phyloP scores from a whole-genome alignment of 2,329 filamentous ascomycete genomes.

The Metarhizium sp. region DNA sequence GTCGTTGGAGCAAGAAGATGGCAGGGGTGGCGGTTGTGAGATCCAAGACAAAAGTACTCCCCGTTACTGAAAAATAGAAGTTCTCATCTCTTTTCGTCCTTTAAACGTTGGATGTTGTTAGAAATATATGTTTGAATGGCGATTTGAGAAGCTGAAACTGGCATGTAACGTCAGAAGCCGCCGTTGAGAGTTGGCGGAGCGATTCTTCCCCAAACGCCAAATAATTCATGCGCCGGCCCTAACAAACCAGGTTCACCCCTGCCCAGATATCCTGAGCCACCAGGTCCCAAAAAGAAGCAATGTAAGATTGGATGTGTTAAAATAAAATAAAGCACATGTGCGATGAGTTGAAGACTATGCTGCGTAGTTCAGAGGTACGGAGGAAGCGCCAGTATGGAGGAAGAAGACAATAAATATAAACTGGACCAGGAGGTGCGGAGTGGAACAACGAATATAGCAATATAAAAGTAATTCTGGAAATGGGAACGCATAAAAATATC shows the following conservation, averaged over 20 bases:
- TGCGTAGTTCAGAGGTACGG: neutral
- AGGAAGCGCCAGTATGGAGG: neutral
- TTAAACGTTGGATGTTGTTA: neutral
- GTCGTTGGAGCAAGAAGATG: neutral
- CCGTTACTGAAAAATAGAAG: neutral
- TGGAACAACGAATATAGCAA: neutral
- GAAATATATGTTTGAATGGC: neutral
- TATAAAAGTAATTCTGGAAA: neutral
- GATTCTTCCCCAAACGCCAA: neutral
- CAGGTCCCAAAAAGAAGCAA: neutral
- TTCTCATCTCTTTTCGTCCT: neutral
- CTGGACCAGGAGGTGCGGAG: neutral
- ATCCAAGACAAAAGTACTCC: neutral
- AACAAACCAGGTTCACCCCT: neutral
- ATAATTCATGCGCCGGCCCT: neutral
- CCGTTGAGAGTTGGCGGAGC: neutral
- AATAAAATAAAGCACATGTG: neutral
- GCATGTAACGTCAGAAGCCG: neutral
- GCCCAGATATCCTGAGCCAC: neutral
- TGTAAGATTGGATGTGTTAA: neutral
- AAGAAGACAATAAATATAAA: neutral
- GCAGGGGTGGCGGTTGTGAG: neutral
- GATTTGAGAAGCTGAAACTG: neutral
- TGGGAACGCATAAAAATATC: neutral
- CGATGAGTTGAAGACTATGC: neutral